A percentile compares a stretch with the other conserved stretches of the same genome.
phyloP scores from a whole-genome alignment of 2,329 filamentous ascomycete species.

The Conoideocrella luteorostrata region DNA sequence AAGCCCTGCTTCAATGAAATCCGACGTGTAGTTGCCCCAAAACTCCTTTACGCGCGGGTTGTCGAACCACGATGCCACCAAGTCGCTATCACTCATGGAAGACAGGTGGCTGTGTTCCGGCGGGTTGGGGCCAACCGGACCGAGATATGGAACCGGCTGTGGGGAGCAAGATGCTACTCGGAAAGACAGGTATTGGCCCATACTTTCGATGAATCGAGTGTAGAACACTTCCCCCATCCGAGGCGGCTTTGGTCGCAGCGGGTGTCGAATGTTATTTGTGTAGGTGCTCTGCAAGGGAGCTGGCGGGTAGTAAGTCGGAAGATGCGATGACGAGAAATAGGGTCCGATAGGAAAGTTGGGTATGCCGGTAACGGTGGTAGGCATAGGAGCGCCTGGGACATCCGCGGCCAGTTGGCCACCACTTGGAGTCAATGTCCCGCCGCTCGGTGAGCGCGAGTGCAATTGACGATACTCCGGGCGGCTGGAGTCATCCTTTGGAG shows the following conservation, averaged over 20 bases:
- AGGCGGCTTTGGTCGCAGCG: conserved; percentile 79
- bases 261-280: conserved; percentile 75
- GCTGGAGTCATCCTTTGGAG: conserved; percentile 11
- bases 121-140: conserved; percentile 42
- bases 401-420: conserved; percentile 25
- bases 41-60: conserved; percentile 75
- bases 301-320: conserved; percentile 88
- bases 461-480: not conserved
- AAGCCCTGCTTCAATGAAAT: conserved; percentile 63
- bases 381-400: conserved; percentile 31
- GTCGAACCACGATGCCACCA: conserved; percentile 85
- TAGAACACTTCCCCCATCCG: conserved; percentile 91
- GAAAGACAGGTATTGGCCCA: conserved; percentile 82
- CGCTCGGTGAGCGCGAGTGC: conserved; percentile 11
- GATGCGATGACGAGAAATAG: conserved; percentile 74
- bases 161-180: conserved; percentile 69
- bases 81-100: conserved; percentile 43
- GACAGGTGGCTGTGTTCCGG: conserved; percentile 34
- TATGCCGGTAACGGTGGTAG: conserved; percentile 23
- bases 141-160: conserved; percentile 57
- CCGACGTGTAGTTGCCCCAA: conserved; percentile 65
- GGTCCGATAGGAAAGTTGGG: conserved; percentile 52
- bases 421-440: conserved; percentile 10
- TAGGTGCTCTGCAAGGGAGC: conserved; percentile 74
- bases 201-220: conserved; percentile 73